A percentile compares a stretch with the other conserved stretches of the same genome.
Conservation (phyloP, 257 asterid species). For the Ehretia macrophylla region DNA sequence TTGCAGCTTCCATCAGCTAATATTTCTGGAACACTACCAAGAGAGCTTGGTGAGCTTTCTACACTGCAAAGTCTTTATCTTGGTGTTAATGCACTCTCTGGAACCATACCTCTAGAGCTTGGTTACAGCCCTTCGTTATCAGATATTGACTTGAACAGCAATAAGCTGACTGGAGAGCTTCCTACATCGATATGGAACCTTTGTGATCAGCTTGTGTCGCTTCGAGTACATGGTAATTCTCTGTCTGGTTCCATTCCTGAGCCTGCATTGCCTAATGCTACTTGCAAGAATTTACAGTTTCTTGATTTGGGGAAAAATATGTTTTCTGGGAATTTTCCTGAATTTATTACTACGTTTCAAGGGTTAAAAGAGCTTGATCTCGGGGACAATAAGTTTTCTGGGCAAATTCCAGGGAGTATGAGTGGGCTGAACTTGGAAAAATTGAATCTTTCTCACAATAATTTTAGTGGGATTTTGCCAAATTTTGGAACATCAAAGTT, state of each 20-base stretch:
- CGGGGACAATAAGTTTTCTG: constrained; percentile 55
- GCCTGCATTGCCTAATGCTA: constrained; percentile 75
- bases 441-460: constrained; percentile 87
- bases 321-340: constrained; percentile 71
- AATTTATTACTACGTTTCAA: constrained; percentile 45
- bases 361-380: constrained; percentile 78
- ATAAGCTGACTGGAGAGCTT: constrained; percentile 58
- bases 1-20: constrained; percentile 89
- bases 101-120: constrained; percentile 80
- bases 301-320: constrained; percentile 82
- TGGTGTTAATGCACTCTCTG: constrained; percentile 61
- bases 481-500: constrained; percentile 62
- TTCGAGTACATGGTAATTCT: constrained; percentile 68
- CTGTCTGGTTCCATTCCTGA: constrained; percentile 73
- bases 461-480: constrained; percentile 84
- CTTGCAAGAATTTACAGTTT: constrained; percentile 55
- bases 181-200: constrained; percentile 94
- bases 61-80: constrained; percentile 68
- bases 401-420: constrained; percentile 55
- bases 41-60: constrained; percentile 72
- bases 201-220: constrained; percentile 66
- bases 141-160: constrained; percentile 75
- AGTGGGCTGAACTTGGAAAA: constrained; percentile 53
- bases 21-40: constrained; percentile 78
- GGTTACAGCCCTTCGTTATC: constrained; percentile 76